Base-by-base conservation (phyloP, 2,329 filamentous ascomycete species). In the Penicillium sp. region DNA sequence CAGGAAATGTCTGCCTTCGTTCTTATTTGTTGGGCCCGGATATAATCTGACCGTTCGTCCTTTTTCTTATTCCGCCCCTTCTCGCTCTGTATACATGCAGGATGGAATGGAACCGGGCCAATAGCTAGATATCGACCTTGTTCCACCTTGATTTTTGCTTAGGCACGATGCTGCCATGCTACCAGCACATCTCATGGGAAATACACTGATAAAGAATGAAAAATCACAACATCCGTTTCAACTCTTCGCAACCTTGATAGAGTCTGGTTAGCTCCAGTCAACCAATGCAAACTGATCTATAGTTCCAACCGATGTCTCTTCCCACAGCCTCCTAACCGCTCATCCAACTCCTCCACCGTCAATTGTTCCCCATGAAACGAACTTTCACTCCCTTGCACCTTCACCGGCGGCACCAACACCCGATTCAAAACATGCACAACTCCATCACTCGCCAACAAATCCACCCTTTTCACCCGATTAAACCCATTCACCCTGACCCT, bases 401-500 rank as follows among this genome's bases (percentile, higher is more conserved):
- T 72, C 64, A 76, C 79, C 1, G 87, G 85, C 28, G 89, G 89
- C 47, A 95, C 78, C 40, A 93, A 66, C 0, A 95, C 78, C 40
- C 73, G 73, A 32, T 75, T 72, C 0, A 92, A 71, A 11, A 90
- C 79, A 39, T 95, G 89, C 25, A 94, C 76, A 10, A 90, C 87
- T 20, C 89, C 89, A 57, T 95, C 85, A 55, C 74, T 76, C 0
- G 82, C 84, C 38, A 92, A 62, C 0, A 73, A 81, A 57, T 95
- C 87, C 45, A 80, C 70, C 5, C 85, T 68, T 0, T 70, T 69
- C 1, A 93, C 83, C 5, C 69, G 69, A 2, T 73, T 70, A 50
- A 80, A 82, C 10, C 80, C 85, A 55, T 95, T 95, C 54, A 94
- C 73, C 58, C 79, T 79, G 44, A 95, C 80, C 4, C 65, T 73